Percentiles rank a stretch among this genome's conserved stretches.
Conservation (phyloP, 352 stramenopile genomes). For the Globisporangium iwayamae region DNA sequence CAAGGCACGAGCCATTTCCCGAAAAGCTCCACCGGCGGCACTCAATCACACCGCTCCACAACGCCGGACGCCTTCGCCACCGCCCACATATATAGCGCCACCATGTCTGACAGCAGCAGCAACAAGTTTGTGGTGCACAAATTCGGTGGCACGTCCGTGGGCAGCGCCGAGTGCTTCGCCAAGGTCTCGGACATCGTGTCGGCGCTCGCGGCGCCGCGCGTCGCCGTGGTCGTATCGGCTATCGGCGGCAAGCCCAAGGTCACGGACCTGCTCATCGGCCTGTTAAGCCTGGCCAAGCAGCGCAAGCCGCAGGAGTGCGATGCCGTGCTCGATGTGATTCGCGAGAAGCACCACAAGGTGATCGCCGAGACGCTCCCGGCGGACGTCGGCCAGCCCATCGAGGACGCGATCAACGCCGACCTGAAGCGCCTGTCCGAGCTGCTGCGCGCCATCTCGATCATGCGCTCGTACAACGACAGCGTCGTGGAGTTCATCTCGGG, state of each 20-base stretch:
- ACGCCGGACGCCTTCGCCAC: not conserved
- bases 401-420: constrained; percentile 58
- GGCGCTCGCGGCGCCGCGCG: constrained; percentile 33
- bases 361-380: constrained; percentile 55
- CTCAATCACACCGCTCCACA: not conserved
- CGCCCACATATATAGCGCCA: not conserved
- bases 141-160: constrained; percentile 96
- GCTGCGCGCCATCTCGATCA: constrained; percentile 84
- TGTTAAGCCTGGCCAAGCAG: constrained; percentile 86
- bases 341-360: constrained; percentile 76
- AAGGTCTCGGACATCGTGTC: constrained; percentile 74
- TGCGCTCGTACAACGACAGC: constrained; percentile 83
- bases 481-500: constrained; percentile 93
- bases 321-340: constrained; percentile 62
- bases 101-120: constrained; percentile 11
- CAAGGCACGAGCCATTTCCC: constrained; percentile 8
- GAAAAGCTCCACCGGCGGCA: constrained; percentile 9
- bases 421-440: constrained; percentile 72
- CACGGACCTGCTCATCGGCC: constrained; percentile 92
- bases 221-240: constrained; percentile 91
- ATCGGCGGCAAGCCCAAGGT: constrained; percentile 97
- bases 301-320: constrained; percentile 71
- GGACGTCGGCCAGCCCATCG: constrained; percentile 49
- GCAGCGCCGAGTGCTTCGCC: constrained; percentile 90
- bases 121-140: constrained; percentile 95